Base-by-base conservation (phyloP, 129 eudicot genomes). In the Ambrosia artemisiifolia region DNA sequence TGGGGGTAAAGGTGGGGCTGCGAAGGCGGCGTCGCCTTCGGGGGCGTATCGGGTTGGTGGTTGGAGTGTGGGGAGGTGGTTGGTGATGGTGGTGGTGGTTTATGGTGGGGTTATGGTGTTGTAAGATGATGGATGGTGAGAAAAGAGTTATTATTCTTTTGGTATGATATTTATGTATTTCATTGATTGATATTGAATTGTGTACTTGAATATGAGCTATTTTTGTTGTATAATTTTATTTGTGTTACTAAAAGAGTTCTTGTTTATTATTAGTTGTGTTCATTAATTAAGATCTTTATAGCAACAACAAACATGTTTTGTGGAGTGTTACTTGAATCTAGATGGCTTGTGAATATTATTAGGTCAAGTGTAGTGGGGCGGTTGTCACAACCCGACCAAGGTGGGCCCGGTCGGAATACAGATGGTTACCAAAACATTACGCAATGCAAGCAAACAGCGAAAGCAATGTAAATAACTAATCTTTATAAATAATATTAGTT, bases 81-180 rank as follows among this genome's bases (percentile, higher is more conserved):
- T 83, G 71, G 59, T 73, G 78, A 57, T 77, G 79, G 91, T 54
- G 77, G 91, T 61, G 79, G 81, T 42, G 9, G 56, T 86, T 71
- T 74, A 70, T 18, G 77, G 76, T 66, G 88, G 85, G 34, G 57
- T 83, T 62, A 76, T 67, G 73, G 34, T 78, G 82, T 19, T 75
- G 33, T 77, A 40, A 6, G 44, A 40, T 40, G 44, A 2, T 6
- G 44, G 9, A 36, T 36, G 42, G 42, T 4, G 6, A 0, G 0
- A 36, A 46, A 63, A 67, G 17, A 38, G 40, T 42, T 48, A n/a
- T 20, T 32, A 77, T 80, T 83, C 79, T 80, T 81, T 81, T 77
- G 66, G 70, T 74, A 34, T 49, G 48, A 63, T 75, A 77, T 77
- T 71, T 71, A 78, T 53, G 78, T 78, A 64, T 78, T 78, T 78